phyloP scores from a whole-genome alignment of 495 filamentous ascomycete species.

The Penicillium cataractarum region DNA sequence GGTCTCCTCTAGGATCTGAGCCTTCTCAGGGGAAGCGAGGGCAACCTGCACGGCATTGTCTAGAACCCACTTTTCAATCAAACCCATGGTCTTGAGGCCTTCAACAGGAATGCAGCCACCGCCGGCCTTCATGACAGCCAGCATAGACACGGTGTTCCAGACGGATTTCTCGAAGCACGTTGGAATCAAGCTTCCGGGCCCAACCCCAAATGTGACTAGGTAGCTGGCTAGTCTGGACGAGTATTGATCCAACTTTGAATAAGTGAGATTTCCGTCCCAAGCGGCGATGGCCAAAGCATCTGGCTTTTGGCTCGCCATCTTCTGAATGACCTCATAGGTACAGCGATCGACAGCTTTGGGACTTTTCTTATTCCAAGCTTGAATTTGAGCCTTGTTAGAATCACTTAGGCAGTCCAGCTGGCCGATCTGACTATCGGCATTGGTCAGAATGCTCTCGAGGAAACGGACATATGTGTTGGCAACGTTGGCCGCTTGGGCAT shows the following conservation, averaged over 20 bases:
- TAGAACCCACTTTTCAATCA: conserved; percentile 42
- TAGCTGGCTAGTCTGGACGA: conserved; percentile 51
- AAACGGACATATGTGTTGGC: conserved; percentile 51
- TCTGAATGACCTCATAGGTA: conserved; percentile 47
- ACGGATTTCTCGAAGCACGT: conserved; percentile 45
- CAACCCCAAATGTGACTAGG: conserved; percentile 43
- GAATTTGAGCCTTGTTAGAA: conserved; percentile 41
- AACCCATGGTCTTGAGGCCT: conserved; percentile 21
- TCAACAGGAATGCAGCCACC: conserved; percentile 48
- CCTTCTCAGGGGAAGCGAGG: conserved; percentile 45
- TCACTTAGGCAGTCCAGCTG: conserved; percentile 44
- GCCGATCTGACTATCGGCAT: conserved; percentile 35
- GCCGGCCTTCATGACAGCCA: conserved; percentile 50
- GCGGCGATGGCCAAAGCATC: conserved; percentile 44
- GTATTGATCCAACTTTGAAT: conserved; percentile 51
- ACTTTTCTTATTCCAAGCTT: conserved; percentile 48
- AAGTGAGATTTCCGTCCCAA: conserved; percentile 56
- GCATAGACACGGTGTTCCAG: conserved; percentile 43
- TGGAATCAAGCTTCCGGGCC: conserved; percentile 40
- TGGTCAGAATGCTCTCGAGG: conserved; percentile 45
- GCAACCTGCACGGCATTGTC: conserved; percentile 47
- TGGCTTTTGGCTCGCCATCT: conserved; percentile 41
- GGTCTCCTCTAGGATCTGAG: conserved; percentile 38
- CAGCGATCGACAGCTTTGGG: conserved; percentile 42
- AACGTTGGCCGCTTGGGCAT: conserved; percentile 55